Base-by-base conservation (phyloP, 768 basidiomycete genomes). In the Astraeus odoratus region DNA sequence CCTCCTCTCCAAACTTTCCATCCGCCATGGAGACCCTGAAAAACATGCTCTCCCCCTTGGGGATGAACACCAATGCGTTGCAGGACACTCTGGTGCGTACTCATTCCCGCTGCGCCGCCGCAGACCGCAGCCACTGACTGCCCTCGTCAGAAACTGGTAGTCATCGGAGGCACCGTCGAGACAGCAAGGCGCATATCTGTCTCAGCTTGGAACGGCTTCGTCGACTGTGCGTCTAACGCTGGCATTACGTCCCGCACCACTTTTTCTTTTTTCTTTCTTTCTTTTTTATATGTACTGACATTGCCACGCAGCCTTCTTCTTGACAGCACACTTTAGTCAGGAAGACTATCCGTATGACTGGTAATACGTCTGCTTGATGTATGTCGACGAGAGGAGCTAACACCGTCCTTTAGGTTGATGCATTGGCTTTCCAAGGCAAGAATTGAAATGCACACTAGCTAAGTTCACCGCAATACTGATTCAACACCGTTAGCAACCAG, bases 341-440 rank as follows among this genome's bases (percentile, higher is more conserved):
- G 88, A 90, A 51, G 89, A 91, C 56, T 89, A 86, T 51, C 86
- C 86, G 5, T 88, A 87, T 57, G 86, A 89, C 59, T 89, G 87
- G 86, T 86, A 61, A 44, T 67, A 54, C 45, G 29, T 30, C 47
- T 22, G 45, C 5, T 35, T 4, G 16, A 0, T 3, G 1, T 16
- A 23, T 3, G 7, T 4, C 5, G 13, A 38, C 6, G 26, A 35
- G 19, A 30, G 16, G 27, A 34, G 22, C 49, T 58, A 41, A 51
- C 44, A 50, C 4, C 23, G 15, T 34, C 46, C 4, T 41, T 27
- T 52, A 88, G 86, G 87, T 62, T 90, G 52, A 87, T 89, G 85
- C 85, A 91, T 56, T 91, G 88, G 89, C 72, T 91, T 38, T 74
- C 85, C 19, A 91, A 90, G 76, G 86, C 80, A 45, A 51, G 37